Base-by-base conservation (phyloP, 2,329 filamentous ascomycete species). In the Parastagonospora avenae region DNA sequence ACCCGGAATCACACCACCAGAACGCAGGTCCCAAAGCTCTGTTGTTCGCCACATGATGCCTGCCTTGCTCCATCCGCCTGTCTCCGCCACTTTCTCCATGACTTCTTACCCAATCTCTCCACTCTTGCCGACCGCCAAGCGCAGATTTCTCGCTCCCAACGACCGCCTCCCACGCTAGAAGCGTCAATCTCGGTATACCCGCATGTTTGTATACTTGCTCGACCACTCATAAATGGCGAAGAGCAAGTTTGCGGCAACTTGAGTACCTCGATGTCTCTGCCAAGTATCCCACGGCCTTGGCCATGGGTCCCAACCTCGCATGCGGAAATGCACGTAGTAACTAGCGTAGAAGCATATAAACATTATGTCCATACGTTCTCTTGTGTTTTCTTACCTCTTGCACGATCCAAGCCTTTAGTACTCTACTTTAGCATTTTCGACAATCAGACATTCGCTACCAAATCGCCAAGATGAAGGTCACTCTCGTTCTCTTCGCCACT, bases 181-280 rank as follows among this genome's bases (percentile, higher is more conserved):
- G 31, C 43, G 47, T 48, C 46, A 54, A 19, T 24, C n/a, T 27
- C 30, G 16, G 19, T 27, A 15, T 35, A 24, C 8, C 41, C 29
- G 12, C 14, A 36, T 4, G 6, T 28, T 24, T 38, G 8, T 29
- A 12, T 11, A 2, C 10, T 15, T n/a, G 2, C 30, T 2, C 15
- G 38, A 16, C 62, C 48, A 63, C 42, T 54, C n/a, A 47, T 6
- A 47, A 14, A 30, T 16, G 32, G 43, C 41, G 45, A 45, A n/a
- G 29, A 51, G 44, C 48, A 39, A 39, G 44, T 50, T 52, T 54
- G 49, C 37, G 46, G 57, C 42, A 36, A 55, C 15, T 32, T 63
- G 63, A 66, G 63, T 59, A 66, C 63, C 63, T 35, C 41, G 33
- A 66, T 66, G 63, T 56, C 58, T 54, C 43, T 42, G 62, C 63